These are phyloP conservation scores for Zychaea mexicana DNA, from an alignment of 371 early-diverging fungal species.

Conservation along the genomic window DNA sequence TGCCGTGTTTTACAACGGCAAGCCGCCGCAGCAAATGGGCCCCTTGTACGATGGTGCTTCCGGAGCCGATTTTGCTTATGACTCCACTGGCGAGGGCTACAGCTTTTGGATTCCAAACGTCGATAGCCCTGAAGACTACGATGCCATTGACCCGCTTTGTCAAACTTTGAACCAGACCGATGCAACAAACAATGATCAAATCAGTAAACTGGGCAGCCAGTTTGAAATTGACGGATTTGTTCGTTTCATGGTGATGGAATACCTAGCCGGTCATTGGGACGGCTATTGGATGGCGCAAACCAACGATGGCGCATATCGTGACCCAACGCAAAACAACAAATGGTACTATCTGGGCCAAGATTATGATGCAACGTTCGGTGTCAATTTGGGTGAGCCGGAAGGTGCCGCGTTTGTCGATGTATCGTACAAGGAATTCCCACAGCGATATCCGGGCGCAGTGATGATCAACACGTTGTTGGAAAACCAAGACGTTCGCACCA, in stretches of 20 bases:
- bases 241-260: conserved; percentile 66
- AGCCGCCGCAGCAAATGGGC: conserved; percentile 49
- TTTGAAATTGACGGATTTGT: conserved; percentile 51
- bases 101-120: conserved; percentile 36
- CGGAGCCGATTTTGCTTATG: conserved; percentile 48
- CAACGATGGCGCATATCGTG: conserved; percentile 60
- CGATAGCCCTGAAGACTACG: conserved; percentile 34
- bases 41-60: conserved; percentile 57
- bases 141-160: conserved; percentile 43
- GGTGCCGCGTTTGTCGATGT: conserved; percentile 24
- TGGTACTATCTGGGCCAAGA: conserved; percentile 57
- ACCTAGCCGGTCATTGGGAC: conserved; percentile 58
- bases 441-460: conserved; percentile 36
- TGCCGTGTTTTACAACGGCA: conserved; percentile 48
- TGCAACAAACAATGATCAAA: conserved; percentile 37
- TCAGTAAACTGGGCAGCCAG: conserved; percentile 34
- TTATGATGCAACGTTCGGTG: conserved; percentile 62
- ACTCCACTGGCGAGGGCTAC: conserved; percentile 25
- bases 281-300: conserved; percentile 61
- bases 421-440: conserved; percentile 41
- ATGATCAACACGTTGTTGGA: conserved; percentile 56
- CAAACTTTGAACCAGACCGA: conserved; percentile 41
- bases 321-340: conserved; percentile 38
- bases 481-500: conserved; percentile 33
- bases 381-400: conserved; percentile 40